Conservation (phyloP, 2,329 filamentous ascomycete genomes). For the Lasiodiplodia sp. region DNA sequence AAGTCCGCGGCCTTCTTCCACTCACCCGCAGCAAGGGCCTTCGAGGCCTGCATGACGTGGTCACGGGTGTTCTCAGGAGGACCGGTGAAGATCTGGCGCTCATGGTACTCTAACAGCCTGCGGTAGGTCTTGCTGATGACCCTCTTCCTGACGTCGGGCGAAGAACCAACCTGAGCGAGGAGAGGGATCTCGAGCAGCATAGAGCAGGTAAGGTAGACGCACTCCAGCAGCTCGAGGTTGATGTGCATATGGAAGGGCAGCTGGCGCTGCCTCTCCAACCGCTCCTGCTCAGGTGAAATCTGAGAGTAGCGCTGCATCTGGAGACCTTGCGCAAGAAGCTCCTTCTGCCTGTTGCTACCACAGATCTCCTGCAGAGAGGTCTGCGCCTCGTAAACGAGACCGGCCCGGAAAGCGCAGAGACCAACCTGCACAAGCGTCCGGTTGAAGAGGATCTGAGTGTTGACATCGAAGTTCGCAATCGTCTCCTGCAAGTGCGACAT, state of each 20-base stretch:
- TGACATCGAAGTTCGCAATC: conserved; percentile 94
- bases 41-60: conserved; percentile 98
- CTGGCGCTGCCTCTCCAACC: conserved; percentile 94
- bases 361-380: conserved; percentile 98
- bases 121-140: conserved; percentile 99
- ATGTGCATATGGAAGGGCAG: conserved; percentile 99
- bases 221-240: conserved; percentile 97
- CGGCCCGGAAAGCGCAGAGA: conserved; percentile 96
- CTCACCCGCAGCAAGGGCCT: conserved; percentile 93
- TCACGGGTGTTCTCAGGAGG: conserved; percentile 98
- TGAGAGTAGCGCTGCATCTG: conserved; percentile 98
- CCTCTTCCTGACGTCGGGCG: conserved; percentile 95
- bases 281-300: conserved; percentile 96
- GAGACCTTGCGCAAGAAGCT: conserved; percentile 94
- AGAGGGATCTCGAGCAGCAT: conserved; percentile 99
- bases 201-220: conserved; percentile 97
- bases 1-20: conserved; percentile 97
- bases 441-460: conserved; percentile 98
- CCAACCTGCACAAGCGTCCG: conserved; percentile 96
- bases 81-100: conserved; percentile 98
- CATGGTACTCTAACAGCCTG: conserved; percentile 98
- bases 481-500: conserved; percentile 99
- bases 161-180: conserved; percentile 94
- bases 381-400: conserved; percentile 95
- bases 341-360: conserved; percentile 96